Evolutionary conservation across 2,329 filamentous ascomycete genomes (phyloP), one percentile per base, ranked within the genome.

Genomic region (Hypoxylon sp.): DNA sequence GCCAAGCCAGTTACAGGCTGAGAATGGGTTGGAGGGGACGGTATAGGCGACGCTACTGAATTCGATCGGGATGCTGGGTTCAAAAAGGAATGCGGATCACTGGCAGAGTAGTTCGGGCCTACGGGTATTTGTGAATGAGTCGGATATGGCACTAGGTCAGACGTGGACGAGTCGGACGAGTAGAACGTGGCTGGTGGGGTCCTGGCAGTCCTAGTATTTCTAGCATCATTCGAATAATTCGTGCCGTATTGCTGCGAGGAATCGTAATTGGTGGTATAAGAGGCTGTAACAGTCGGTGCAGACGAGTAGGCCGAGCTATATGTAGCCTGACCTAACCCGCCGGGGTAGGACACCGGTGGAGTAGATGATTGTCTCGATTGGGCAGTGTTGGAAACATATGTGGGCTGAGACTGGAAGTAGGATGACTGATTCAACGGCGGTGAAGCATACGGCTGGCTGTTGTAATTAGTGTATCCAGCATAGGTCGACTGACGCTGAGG

Each of bases 401-500:
- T 61, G 58, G 73, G 71, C 52, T 78, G 76, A 6, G 75, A 59
- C 54, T 77, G 76, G 62, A 72, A 78, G 57, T 78, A 78, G 17
- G 74, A 65, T 11, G 77, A 73, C 58, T 75, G 77, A 46, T 64
- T 76, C 35, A 69, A 47, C 10, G 76, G 70, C 46, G 76, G 75
- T 27, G 74, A 74, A 24, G 67, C 65, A 31, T 76, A 74, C 35
- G 77, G 71, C 50, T 82, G 77, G 13, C 78, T 77, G 42, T 76
- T 77, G 72, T 86, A 84, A 69, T 75, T 76, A 69, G 83, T 82
- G 65, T 86, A 86, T 60, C 84, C 85, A 51, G 83, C 79, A 63
- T 87, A 84, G 1, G 85, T 85, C 50, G 83, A 78, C 59, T 85
- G 84, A 47, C 86, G 81, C 72, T 88, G 87, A 10, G 85, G 84